These are phyloP conservation scores for Didymella segeticola DNA, from an alignment of 2,329 filamentous ascomycete species.

Conservation along the genomic window DNA sequence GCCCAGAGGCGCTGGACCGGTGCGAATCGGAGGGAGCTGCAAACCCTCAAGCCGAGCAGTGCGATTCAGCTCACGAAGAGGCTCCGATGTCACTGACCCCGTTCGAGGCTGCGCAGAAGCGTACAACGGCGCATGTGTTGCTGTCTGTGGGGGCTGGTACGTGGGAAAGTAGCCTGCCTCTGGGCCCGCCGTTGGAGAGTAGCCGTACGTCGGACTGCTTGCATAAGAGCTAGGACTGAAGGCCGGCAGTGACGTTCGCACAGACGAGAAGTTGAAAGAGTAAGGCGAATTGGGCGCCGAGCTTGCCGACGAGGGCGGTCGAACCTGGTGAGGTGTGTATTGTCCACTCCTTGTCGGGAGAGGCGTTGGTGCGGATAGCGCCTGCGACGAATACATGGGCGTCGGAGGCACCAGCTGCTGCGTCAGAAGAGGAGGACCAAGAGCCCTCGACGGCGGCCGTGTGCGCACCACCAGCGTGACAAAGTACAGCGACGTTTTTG, in stretches of 20 bases:
- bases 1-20: constrained; percentile 37
- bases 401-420: constrained; percentile 45
- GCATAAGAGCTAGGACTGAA: constrained; percentile 45
- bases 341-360: constrained; percentile 30
- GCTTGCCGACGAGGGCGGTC: constrained; percentile 41
- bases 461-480: constrained; percentile 51
- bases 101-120: constrained; percentile 33
- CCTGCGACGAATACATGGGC: constrained; percentile 32
- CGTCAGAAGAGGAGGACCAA: constrained; percentile 41
- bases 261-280: constrained; percentile 40
- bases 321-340: constrained; percentile 35
- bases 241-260: constrained; percentile 44
- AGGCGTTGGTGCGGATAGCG: constrained; percentile 37
- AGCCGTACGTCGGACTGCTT: constrained; percentile 43
- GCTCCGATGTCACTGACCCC: constrained; percentile 36
- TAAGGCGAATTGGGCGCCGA: constrained; percentile 46
- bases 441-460: constrained; percentile 28
- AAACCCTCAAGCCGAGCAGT: constrained; percentile 39
- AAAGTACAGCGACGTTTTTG: constrained; percentile 56
- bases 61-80: constrained; percentile 34
- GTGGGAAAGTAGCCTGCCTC: constrained; percentile 45
- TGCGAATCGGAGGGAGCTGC: constrained; percentile 47
- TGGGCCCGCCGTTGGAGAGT: constrained; percentile 43
- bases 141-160: constrained; percentile 36
- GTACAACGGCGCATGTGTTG: constrained; percentile 41